Conservation (phyloP, 106 monocot genomes). For the Dendrobium officinale region DNA sequence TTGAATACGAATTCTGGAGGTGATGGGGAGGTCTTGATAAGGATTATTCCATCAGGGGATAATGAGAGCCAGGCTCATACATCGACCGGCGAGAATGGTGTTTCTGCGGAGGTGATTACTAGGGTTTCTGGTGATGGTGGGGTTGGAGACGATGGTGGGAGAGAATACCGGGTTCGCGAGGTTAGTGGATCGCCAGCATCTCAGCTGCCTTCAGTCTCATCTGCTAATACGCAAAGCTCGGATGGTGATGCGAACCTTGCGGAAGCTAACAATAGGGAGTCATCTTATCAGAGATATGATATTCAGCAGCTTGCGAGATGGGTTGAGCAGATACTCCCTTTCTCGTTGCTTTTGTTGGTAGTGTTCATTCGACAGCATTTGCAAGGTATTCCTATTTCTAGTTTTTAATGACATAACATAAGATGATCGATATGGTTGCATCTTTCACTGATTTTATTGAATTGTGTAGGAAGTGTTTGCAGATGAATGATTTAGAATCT, state of each 20-base stretch:
- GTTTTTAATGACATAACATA: neutral
- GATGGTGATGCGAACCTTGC: slow-evolving; percentile 22
- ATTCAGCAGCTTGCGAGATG: slow-evolving; percentile 89
- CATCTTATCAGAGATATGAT: slow-evolving; percentile 80
- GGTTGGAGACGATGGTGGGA: slow-evolving; percentile 12
- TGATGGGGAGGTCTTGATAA: slow-evolving; percentile 67
- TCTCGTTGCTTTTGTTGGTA: slow-evolving; percentile 80
- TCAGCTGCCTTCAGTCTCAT: slow-evolving; percentile 2
- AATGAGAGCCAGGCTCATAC: slow-evolving; percentile 20
- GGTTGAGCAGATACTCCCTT: slow-evolving; percentile 95
- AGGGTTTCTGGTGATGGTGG: slow-evolving; percentile 9
- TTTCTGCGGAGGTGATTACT: neutral
- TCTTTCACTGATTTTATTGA: too few relatives aligned
- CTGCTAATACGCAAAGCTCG: slow-evolving; percentile 8
- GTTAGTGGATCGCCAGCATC: slow-evolving; percentile 11
- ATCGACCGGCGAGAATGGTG: slow-evolving; percentile 14
- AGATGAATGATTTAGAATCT: too few relatives aligned
- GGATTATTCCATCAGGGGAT: slow-evolving; percentile 65
- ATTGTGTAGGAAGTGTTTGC: too few relatives aligned
- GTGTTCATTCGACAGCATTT: slow-evolving; percentile 97
- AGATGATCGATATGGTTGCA: too few relatives aligned
- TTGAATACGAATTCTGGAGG: slow-evolving; percentile 8
- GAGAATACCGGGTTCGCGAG: neutral
- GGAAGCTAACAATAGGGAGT: slow-evolving; percentile 40
- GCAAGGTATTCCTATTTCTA: slow-evolving; percentile 50